Conservation (phyloP, 2,329 filamentous ascomycete species). For the Rhinocladiella mackenziei region DNA sequence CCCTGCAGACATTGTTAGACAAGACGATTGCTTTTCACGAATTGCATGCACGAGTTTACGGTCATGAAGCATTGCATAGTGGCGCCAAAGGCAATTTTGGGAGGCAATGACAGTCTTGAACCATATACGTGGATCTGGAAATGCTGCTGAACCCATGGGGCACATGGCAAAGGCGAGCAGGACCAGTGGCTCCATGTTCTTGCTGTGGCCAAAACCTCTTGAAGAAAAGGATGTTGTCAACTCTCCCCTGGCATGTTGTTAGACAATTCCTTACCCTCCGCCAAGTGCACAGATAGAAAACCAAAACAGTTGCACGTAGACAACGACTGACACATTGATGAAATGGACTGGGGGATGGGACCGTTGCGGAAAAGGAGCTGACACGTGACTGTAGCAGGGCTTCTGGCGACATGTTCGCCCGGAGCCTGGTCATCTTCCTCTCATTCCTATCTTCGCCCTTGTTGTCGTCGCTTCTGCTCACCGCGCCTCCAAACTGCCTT, state of each 20-base stretch:
- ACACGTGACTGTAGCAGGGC: background rate
- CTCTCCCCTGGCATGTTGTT: background rate
- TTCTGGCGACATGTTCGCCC: background rate
- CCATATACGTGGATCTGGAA: constrained; percentile 3
- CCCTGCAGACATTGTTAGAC: constrained; percentile 18
- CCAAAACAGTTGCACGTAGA: constrained; percentile 4
- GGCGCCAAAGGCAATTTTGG: constrained; percentile 9
- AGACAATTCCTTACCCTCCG: constrained; percentile 3
- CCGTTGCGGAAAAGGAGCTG: too few species aligned
- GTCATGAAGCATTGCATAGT: constrained; percentile 19
- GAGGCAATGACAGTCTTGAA: constrained; percentile 12
- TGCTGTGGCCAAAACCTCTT: background rate
- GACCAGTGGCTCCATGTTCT: constrained; percentile 5
- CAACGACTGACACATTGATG: constrained; percentile 6
- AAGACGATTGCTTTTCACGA: constrained; percentile 26
- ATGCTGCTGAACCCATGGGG: constrained; percentile 9
- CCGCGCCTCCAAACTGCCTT: too few species aligned
- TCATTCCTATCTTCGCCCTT: too few species aligned
- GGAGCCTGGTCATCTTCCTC: too few species aligned
- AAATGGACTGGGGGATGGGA: too few species aligned
- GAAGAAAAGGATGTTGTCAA: background rate
- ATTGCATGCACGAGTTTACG: constrained; percentile 18
- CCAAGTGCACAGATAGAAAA: constrained; percentile 1
- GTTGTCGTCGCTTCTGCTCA: too few species aligned
- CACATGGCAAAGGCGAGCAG: background rate